phyloP scores from a whole-genome alignment of 2,329 filamentous ascomycete genomes.

The Ophiostoma australiae region DNA sequence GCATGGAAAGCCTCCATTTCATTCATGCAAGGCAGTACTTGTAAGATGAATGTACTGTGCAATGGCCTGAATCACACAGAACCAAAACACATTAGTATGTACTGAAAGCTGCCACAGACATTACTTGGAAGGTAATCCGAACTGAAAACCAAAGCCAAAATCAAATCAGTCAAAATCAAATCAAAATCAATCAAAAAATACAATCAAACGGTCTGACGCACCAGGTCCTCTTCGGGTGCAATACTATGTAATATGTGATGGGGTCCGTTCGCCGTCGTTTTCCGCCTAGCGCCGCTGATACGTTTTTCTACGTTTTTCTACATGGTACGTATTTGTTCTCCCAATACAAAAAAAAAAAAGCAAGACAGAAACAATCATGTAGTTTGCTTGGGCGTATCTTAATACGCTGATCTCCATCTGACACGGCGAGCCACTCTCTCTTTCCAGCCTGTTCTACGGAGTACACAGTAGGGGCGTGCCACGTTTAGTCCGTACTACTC shows the following conservation, averaged over 20 bases:
- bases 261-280: not conserved
- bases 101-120: too few relatives aligned
- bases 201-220: constrained; percentile 9
- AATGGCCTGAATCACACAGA: not conserved
- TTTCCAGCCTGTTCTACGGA: not conserved
- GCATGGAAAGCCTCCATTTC: constrained; percentile 1
- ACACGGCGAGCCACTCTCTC: not conserved
- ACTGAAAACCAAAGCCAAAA: too few relatives aligned
- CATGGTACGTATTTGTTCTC: too few relatives aligned
- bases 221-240: not conserved
- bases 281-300: not conserved
- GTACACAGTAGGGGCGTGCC: not conserved
- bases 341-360: too few relatives aligned
- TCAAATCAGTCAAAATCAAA: too few relatives aligned
- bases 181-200: not conserved
- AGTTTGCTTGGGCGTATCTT: not conserved
- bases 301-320: too few relatives aligned
- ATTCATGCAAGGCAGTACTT: not conserved
- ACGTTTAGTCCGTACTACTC: not conserved
- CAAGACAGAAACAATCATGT: not conserved
- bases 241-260: not conserved
- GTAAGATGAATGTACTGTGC: not conserved
- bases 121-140: too few relatives aligned
- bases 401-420: not conserved
- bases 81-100: not conserved